Evolutionary conservation across 1,139 yeast species (phyloP).

Genomic region (Geotrichum fermentans): DNA sequence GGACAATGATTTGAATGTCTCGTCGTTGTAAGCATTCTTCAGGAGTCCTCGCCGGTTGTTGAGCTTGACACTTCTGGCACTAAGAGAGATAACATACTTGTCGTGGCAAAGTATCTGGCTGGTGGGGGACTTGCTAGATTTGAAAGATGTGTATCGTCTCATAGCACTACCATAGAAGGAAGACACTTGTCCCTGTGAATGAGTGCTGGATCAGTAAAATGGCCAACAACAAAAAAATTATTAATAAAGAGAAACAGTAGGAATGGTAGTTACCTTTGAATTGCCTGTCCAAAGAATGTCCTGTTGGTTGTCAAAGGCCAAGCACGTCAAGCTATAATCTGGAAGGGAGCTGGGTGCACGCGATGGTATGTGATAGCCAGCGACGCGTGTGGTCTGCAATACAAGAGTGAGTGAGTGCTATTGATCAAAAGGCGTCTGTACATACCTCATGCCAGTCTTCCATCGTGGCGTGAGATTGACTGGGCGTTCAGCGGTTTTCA

Average conservation of each 20-base stretch:
- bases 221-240: slow-evolving; percentile 32
- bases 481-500: background rate
- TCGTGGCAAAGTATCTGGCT: slow-evolving; percentile 36
- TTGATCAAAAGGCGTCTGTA: background rate
- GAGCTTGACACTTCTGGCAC: slow-evolving; percentile 33
- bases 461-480: slow-evolving; percentile 30
- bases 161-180: slow-evolving; percentile 45
- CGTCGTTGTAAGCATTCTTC: slow-evolving; percentile 31
- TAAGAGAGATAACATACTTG: slow-evolving; percentile 35
- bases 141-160: slow-evolving; percentile 43
- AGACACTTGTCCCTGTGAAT: slow-evolving; percentile 44
- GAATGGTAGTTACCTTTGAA: slow-evolving; percentile 42
- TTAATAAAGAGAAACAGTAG: no score
- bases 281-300: slow-evolving; percentile 90
- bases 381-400: slow-evolving; percentile 28
- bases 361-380: slow-evolving; percentile 28
- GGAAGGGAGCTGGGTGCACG: slow-evolving; percentile 18
- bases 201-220: slow-evolving; percentile 21
- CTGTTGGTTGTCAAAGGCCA: slow-evolving; percentile 62
- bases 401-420: slow-evolving; percentile 28
- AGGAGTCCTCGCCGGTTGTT: slow-evolving; percentile 38
- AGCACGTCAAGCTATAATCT: slow-evolving; percentile 30
- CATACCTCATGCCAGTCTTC: slow-evolving; percentile 48
- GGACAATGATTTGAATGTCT: slow-evolving; percentile 29
- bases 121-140: slow-evolving; percentile 34